phyloP scores from a whole-genome alignment of 306 rosid genomes.

The Trifolium pratense region DNA sequence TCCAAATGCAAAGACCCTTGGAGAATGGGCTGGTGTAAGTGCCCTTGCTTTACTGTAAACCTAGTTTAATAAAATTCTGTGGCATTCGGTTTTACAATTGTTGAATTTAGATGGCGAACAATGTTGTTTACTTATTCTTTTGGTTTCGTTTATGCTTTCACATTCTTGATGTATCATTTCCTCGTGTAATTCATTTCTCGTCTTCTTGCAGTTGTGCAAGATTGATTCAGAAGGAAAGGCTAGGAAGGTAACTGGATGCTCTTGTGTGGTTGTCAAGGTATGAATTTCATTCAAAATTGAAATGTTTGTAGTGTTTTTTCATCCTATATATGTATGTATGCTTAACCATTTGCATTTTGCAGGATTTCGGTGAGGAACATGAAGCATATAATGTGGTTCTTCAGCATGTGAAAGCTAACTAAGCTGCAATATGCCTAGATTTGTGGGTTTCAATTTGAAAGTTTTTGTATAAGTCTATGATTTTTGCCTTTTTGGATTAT shows the following conservation, averaged over 20 bases:
- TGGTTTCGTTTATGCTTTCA: neutral
- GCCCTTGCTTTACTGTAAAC: neutral
- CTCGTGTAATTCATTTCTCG: neutral
- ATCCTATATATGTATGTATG: neutral
- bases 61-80: neutral
- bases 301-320: neutral
- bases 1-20: slow-evolving; percentile 83
- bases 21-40: slow-evolving; percentile 96
- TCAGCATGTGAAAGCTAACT: slow-evolving; percentile 19
- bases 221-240: slow-evolving; percentile 53
- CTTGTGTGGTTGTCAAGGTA: slow-evolving; percentile 88
- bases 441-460: neutral
- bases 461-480: slow-evolving; percentile 1
- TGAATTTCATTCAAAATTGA: neutral
- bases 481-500: neutral
- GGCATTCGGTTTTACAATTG: too few species aligned
- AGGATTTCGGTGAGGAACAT: slow-evolving; percentile 6
- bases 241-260: slow-evolving; percentile 30
- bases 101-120: neutral
- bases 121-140: neutral
- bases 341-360: neutral
- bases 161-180: neutral
- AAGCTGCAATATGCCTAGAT: neutral
- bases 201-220: slow-evolving; percentile 65
- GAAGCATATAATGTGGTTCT: slow-evolving; percentile 16